Evolutionary conservation across 192 early-diverging fungal genomes (phyloP), one percentile per base, ranked within the genome.

Genomic region (Diversispora epigaea): DNA sequence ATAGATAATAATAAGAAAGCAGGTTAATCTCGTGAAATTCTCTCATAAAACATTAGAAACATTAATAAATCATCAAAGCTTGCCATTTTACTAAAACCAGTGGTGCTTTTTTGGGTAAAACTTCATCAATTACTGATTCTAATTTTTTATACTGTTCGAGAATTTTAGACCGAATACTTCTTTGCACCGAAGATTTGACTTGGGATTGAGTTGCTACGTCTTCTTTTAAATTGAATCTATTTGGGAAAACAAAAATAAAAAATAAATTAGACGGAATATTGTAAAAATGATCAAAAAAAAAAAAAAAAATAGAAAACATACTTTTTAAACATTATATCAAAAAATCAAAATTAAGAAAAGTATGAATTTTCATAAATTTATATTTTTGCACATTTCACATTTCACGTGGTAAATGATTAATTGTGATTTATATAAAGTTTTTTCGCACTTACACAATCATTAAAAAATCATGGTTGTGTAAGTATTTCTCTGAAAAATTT

Each of bases 41-140:
- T 32, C 25, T 32, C 2, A 32, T 19, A 9, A 49, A 58, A n/a
- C 12, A 10, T 21, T 15, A 39, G 10, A 14, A 4, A 63, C 39
- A 8, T 64, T 64, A 64, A 41, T 9, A 17, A 64, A n/a, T 14
- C 8, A 39, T 11, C 5, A 21, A 3, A 8, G 25, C 71, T 67
- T 79, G 93, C 92, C 94, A 93, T 83, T 98, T 98, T 69, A 94
- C 86, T 60, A 94, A 87, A 47, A 93, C 80, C 76, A 98, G 77
- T 32, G 90, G 92, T 15, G 93, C 81, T 81, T 98, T 98, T 78
- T 98, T 99, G n/a, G 98, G 98, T 75, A 99, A 81, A 21, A 99
- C 82, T 46, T 97, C 95, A 76, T 99, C 96, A 56, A 97, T 84
- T 79, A 92, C 86, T 14, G 91, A 82, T 73, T 92, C 91, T 4